These are phyloP conservation scores for Pistacia integerrima DNA, from an alignment of 345 rosid genomes.

Conservation along the genomic window DNA sequence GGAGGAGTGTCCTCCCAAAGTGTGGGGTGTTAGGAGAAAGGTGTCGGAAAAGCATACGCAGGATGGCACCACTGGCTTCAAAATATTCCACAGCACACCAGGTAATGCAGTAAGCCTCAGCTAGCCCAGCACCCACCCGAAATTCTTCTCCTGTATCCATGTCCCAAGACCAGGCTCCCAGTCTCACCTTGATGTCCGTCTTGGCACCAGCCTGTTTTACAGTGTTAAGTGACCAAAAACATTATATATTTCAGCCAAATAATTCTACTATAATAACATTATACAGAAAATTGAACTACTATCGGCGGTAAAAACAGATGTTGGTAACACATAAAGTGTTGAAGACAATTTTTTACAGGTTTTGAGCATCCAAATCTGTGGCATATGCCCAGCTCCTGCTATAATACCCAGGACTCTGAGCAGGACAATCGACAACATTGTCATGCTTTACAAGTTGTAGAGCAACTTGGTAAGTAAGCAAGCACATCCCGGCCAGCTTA, in stretches of 20 bases:
- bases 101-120: constrained; percentile 48
- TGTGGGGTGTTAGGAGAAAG: constrained; percentile 36
- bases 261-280: not conserved
- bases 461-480: too few species aligned
- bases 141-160: constrained; percentile 58
- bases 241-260: not conserved
- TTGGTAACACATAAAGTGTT: too few species aligned
- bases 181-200: constrained; percentile 43
- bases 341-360: too few species aligned
- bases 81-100: constrained; percentile 78
- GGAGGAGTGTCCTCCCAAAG: constrained; percentile 56
- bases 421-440: too few species aligned
- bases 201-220: constrained; percentile 47
- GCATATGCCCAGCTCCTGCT: too few species aligned
- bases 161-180: constrained; percentile 83
- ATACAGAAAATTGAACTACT: not conserved
- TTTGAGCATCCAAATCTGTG: too few species aligned
- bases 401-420: too few species aligned
- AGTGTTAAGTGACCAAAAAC: not conserved
- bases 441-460: too few species aligned
- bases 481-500: too few species aligned
- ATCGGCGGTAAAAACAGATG: too few species aligned
- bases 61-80: constrained; percentile 54
- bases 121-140: constrained; percentile 67
- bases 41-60: constrained; percentile 46